Base-by-base conservation (phyloP, 2,329 filamentous ascomycete species). In the Mycocentrospora acerina region DNA sequence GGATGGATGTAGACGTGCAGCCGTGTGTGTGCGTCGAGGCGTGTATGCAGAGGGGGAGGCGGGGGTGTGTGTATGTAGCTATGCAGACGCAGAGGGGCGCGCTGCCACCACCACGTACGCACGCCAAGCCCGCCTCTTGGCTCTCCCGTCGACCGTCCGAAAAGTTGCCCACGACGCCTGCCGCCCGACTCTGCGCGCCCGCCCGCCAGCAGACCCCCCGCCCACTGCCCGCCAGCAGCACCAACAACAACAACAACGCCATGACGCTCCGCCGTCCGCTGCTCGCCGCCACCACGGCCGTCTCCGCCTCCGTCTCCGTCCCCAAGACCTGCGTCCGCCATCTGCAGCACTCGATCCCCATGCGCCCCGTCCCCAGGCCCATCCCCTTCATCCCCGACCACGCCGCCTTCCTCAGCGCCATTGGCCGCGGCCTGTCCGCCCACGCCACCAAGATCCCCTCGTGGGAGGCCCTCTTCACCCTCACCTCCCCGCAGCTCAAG, bases 371-470 rank as follows among this genome's bases (percentile, higher is more conserved):
- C 18, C 90, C 90, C 3, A 62, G 76, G 16, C 86, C 90, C 1
- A 95, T 86, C 25, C 88, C 89, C 2, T 90, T 95, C 58, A 83
- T 95, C 26, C 91, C 90, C 22, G 85, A 96, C 65, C 82, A 89
- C 27, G 66, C 78, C 55, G 93, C 90, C 12, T 95, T 98, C 70
- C 83, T 97, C 47, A 88, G 80, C 24, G 77, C 96, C 43, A 96
- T 97, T 69, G 93, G 93, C 55, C 90, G 93, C 48, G 84, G 84
- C 56, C 82, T 96, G 57, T 83, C 79, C 60, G 82, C 86, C 62
- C 88, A 96, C 73, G 80, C 86, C 32, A 76, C 81, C 69, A 97
- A 97, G 69, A 88, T 98, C 57, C 82, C 87, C 2, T 85, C 86
- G 9, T 97, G 93, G 93, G 86, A 93, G 36, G 81, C 88, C 5